Evolutionary conservation across 768 basidiomycete species (phyloP), one percentile per base, ranked within the genome.

Genomic region (Gyrodon lividus): DNA sequence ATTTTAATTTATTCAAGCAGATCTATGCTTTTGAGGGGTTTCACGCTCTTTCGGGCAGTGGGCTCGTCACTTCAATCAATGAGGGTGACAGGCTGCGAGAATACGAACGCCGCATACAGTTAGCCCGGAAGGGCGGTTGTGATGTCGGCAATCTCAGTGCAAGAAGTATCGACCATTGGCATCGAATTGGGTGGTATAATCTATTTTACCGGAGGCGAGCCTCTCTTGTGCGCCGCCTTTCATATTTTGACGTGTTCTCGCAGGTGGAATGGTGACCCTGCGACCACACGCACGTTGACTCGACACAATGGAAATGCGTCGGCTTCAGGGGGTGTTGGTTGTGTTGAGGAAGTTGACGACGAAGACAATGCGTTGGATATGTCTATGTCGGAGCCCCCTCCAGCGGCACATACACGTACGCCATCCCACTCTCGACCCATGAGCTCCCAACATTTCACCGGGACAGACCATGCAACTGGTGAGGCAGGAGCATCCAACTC

Each of bases 1-100:
- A 89, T 58, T 87, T 91, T 58, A 89, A 89, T 58, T 70, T 89
- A 14, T 91, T 89, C 77, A 89, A 87, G 68, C 87, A 90, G 65
- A 87, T 91, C 34, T 85, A 86, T 61, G 77, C 81, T 6, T 87
- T 87, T 55, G 86, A 91, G 64, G 70, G 69, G 12, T 85, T 75
- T 48, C 70, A 63, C 37, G 51, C 44, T 4, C 31, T 59, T n/a
- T 49, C 57, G 52, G 68, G 79, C 48, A 61, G 69, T 34, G 61
- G 68, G 46, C 71, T 72, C 28, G 63, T 83, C 10, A 69, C 65
- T 39, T 57, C 72, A 9, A 68, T 79, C 33, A 70, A 74, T 52
- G 85, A 88, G 59, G 77, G 79, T 4, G 86, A 87, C 54, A 78
- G 88, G 14, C 70, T 86, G 45, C 72, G 82, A 28, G 83, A 88